Evolutionary conservation across 2,329 filamentous ascomycete species (phyloP).

Genomic region (Kalmusia sp.): DNA sequence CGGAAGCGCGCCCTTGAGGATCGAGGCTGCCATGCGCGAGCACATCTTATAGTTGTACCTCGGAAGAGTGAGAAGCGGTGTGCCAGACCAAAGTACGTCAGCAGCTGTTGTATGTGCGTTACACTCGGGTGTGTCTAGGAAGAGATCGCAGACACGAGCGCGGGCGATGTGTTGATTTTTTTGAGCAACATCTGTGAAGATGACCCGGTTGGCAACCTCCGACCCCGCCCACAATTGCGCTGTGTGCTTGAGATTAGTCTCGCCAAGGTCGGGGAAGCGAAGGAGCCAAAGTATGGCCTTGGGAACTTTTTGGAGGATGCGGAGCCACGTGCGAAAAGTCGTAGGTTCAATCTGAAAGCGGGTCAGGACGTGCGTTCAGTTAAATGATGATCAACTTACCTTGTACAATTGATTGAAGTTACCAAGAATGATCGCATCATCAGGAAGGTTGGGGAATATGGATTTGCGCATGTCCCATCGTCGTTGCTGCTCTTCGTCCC

Average conservation of each 20-base stretch:
- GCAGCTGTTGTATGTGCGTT: slow-evolving; percentile 98
- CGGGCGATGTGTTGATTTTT: slow-evolving; percentile 94
- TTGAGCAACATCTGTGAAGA: slow-evolving; percentile 96
- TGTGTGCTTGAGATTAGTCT: slow-evolving; percentile 81
- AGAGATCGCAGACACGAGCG: slow-evolving; percentile 90
- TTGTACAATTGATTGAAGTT: slow-evolving; percentile 99
- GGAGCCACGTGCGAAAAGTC: slow-evolving; percentile 93
- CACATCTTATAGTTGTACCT: slow-evolving; percentile 99
- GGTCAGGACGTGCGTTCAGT: slow-evolving; percentile 19
- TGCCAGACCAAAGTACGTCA: slow-evolving; percentile 95
- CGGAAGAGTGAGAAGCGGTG: slow-evolving; percentile 86
- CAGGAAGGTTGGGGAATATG: slow-evolving; percentile 81
- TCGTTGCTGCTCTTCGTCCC: slow-evolving; percentile 81
- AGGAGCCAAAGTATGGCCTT: slow-evolving; percentile 94
- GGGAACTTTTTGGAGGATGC: slow-evolving; percentile 83
- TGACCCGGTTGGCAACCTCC: slow-evolving; percentile 83
- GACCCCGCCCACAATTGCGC: slow-evolving; percentile 83
- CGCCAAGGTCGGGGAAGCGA: slow-evolving; percentile 93
- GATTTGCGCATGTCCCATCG: slow-evolving; percentile 94
- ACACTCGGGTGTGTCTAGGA: slow-evolving; percentile 96
- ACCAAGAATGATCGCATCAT: slow-evolving; percentile 88
- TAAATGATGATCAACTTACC: slow-evolving; percentile 60
- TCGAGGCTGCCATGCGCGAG: slow-evolving; percentile 95
- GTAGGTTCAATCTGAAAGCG: slow-evolving; percentile 84
- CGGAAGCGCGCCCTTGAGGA: slow-evolving; percentile 87